A percentile compares a stretch with the other conserved stretches of the same genome.
phyloP scores from a whole-genome alignment of 140 eudicot genomes.

The Oenanthe javanica region DNA sequence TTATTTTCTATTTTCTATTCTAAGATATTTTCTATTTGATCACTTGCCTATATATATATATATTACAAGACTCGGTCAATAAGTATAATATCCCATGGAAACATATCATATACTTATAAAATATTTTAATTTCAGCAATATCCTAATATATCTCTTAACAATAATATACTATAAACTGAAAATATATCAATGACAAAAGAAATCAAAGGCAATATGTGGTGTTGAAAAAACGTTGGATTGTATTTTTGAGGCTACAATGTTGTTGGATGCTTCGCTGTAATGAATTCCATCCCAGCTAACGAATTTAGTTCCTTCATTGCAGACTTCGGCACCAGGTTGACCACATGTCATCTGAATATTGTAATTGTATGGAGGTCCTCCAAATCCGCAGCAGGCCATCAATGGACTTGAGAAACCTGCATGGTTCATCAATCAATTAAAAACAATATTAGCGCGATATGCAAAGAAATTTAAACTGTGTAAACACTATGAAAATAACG shows the following conservation, averaged over 20 bases:
- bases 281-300: constrained; percentile 90
- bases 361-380: constrained; percentile 92
- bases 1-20: no score
- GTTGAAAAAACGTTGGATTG: constrained; percentile 61
- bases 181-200: constrained; percentile 51
- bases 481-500: neutral
- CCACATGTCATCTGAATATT: constrained; percentile 57
- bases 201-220: constrained; percentile 53
- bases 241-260: constrained; percentile 57
- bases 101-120: neutral
- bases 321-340: constrained; percentile 44
- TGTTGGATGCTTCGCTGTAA: constrained; percentile 78
- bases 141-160: constrained; percentile 9
- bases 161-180: neutral
- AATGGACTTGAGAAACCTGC: constrained; percentile 72
- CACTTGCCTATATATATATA: no score
- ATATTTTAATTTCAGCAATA: no score
- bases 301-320: constrained; percentile 44
- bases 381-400: constrained; percentile 88
- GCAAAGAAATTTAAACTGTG: neutral
- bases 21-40: no score
- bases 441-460: neutral
- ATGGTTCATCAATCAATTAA: neutral
- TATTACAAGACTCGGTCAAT: no score
- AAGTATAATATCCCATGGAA: no score